Percentiles rank a stretch among this genome's conserved stretches.
These are phyloP conservation scores for Vitis vinifera DNA, from an alignment of 164 flowering plant species.

Conservation along the genomic window DNA sequence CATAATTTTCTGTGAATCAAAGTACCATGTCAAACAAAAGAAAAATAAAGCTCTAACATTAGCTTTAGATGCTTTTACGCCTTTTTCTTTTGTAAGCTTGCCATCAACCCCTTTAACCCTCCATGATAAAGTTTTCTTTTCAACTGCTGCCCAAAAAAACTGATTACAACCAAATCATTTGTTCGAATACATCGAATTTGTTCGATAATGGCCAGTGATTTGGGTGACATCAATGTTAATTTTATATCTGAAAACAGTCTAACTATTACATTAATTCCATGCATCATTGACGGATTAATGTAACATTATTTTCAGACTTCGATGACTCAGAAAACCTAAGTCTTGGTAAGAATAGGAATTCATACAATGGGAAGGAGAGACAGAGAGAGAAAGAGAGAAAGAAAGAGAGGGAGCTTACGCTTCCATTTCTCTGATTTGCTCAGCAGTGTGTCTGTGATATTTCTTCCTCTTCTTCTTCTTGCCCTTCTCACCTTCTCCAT, in stretches of 20 bases:
- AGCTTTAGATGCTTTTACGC: constrained; percentile 3
- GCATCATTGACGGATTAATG: too few relatives aligned
- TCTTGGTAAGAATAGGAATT: too few relatives aligned
- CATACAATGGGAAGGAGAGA: too few relatives aligned
- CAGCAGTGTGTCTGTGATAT: constrained; percentile 92
- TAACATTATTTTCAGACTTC: background rate
- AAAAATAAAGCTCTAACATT: constrained; percentile 4
- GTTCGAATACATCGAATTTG: background rate
- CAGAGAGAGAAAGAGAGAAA: background rate
- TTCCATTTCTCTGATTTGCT: constrained; percentile 97
- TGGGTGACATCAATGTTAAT: too few relatives aligned
- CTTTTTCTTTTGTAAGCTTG: constrained; percentile 2
- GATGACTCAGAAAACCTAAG: too few relatives aligned
- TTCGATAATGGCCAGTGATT: too few relatives aligned
- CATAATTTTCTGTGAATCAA: background rate
- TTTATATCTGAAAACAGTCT: too few relatives aligned
- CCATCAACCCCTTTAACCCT: background rate
- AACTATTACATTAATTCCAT: too few relatives aligned
- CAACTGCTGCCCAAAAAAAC: background rate
- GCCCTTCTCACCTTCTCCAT: constrained; percentile 29
- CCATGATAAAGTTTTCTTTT: background rate
- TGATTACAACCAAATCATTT: background rate
- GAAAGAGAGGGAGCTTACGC: constrained; percentile 49
- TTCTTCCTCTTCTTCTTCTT: constrained; percentile 89
- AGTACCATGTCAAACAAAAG: constrained; percentile 2